Conservation (phyloP, 1,139 yeast genomes). For the Lodderomyces margitis region DNA sequence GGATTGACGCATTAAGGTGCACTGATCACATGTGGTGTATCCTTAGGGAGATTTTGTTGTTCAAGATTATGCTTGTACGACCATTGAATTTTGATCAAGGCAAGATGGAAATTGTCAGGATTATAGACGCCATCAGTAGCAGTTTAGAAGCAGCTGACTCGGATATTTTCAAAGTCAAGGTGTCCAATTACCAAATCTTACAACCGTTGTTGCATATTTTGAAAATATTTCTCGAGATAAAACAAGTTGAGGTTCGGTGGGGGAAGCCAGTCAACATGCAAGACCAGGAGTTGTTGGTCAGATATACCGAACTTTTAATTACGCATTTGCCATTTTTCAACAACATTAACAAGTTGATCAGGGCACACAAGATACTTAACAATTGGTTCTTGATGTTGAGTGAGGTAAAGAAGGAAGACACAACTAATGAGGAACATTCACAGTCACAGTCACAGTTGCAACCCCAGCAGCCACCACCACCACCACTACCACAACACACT, state of each 20-base stretch:
- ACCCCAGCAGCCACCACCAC: constrained; percentile 2
- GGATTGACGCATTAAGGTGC: constrained; percentile 5
- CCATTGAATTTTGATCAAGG: constrained; percentile 23
- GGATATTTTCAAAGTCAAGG: constrained; percentile 29
- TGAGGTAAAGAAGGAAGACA: constrained; percentile 17
- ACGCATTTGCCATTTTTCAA: constrained; percentile 31
- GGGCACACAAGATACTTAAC: constrained; percentile 24
- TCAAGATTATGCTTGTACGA: constrained; percentile 31
- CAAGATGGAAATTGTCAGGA: constrained; percentile 23
- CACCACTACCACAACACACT: background rate
- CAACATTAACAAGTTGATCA: constrained; percentile 29
- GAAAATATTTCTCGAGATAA: constrained; percentile 24
- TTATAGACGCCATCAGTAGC: constrained; percentile 23
- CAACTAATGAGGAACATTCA: constrained; percentile 3
- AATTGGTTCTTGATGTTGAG: constrained; percentile 29
- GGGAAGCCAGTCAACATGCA: constrained; percentile 11
- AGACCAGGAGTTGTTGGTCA: constrained; percentile 13
- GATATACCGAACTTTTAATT: constrained; percentile 26
- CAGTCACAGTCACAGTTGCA: constrained; percentile 3
- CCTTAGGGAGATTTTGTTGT: constrained; percentile 19
- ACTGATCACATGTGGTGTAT: constrained; percentile 10
- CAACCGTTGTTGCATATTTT: constrained; percentile 37
- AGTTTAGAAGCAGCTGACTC: constrained; percentile 21
- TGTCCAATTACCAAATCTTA: constrained; percentile 35
- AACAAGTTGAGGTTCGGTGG: constrained; percentile 21